Evolutionary conservation across 768 basidiomycete genomes (phyloP), one percentile per base, ranked within the genome.

Genomic region (Auricularia sp.): DNA sequence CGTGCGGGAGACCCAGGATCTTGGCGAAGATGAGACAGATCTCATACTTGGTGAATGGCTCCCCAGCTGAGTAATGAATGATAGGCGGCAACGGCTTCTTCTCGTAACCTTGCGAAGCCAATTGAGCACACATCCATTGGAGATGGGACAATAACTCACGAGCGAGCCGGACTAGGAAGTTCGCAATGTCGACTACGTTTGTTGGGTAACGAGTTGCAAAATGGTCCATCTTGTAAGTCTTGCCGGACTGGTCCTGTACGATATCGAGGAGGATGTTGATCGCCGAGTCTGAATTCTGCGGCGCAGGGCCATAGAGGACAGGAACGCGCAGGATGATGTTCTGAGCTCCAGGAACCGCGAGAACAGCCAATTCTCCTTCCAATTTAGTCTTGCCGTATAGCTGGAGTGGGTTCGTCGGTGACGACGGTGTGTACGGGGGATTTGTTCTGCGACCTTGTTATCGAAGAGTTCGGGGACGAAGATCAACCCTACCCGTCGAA

Each of bases 201-300:
- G 96, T 98, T 0, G 96, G 96, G 76, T 89, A 59, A 35, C 96
- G 83, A 18, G 88, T 91, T 33, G 92, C 93, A 72, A 87, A 96
- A 73, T 96, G 88, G 72, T 99, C 96, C 96, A 98, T 98, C 74
- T 87, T 92, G 78, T 94, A 94, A 42, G 77, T 78, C 76, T 94
- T 94, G 2, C 90, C 91, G 4, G 88, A 89, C 68, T 90, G 90
- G 71, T 95, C 91, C 66, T 84, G 79, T 0, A 97, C 91, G 39
- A 96, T 80, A 72, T 97, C 93, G 35, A 94, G 74, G 5, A 99
- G 81, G 63, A 92, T 80, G 72, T 98, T 98, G 67, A 98, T 81
- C 0, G 96, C 95, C 3, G 87, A 86, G 70, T 98, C 96, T 3
- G 87, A 82, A 70, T 95, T 94, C 66, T 86, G 85, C 29, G 86